phyloP scores from a whole-genome alignment of 139 green algal species.

The Micromonas commoda region DNA sequence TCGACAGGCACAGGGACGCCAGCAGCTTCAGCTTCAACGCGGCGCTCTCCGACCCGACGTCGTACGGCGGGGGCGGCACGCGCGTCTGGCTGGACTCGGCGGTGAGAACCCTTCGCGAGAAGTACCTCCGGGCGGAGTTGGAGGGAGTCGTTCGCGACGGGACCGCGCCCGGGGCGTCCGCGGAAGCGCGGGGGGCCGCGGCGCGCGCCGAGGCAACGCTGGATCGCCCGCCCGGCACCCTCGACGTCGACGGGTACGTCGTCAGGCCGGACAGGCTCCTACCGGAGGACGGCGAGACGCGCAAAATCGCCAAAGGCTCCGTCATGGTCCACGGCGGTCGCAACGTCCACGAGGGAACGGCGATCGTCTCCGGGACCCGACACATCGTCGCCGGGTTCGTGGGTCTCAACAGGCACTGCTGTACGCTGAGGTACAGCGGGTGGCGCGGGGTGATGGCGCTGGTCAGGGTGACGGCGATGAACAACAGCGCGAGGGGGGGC shows the following conservation, averaged over 20 bases:
- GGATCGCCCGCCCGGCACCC: too few relatives aligned
- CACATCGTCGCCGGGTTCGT: slow-evolving; percentile 12
- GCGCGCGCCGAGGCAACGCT: too few relatives aligned
- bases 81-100: not conserved
- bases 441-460: not conserved
- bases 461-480: not conserved
- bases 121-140: not conserved
- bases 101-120: not conserved
- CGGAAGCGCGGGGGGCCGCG: too few relatives aligned
- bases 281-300: not conserved
- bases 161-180: too few relatives aligned
- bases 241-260: not conserved
- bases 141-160: too few relatives aligned
- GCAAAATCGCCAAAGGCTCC: not conserved
- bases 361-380: not conserved
- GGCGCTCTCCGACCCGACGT: not conserved
- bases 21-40: not conserved
- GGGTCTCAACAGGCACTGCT: not conserved
- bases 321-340: not conserved
- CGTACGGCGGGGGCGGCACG: not conserved
- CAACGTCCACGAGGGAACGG: not conserved
- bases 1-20: not conserved
- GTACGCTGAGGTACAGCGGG: not conserved
- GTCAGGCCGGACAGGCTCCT: not conserved
- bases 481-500: too few relatives aligned